phyloP scores from a whole-genome alignment of 2,329 filamentous ascomycete genomes.

The Aspergillus pseudoviridinutans region DNA sequence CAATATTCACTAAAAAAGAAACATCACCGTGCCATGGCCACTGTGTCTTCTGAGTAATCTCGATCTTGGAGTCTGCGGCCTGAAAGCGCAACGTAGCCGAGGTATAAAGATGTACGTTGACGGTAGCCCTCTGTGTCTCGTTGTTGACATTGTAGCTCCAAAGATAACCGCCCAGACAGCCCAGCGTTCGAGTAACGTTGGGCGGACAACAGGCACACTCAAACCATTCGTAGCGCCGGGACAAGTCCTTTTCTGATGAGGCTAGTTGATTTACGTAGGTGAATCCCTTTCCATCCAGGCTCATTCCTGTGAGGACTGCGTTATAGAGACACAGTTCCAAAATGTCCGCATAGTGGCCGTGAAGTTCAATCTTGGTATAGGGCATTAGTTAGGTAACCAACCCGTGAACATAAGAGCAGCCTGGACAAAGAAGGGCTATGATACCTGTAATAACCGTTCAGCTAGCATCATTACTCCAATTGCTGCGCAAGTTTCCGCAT shows the following conservation, averaged over 20 bases:
- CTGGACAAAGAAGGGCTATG: neutral
- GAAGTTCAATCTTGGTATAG: constrained; percentile 44
- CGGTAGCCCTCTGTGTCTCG: constrained; percentile 25
- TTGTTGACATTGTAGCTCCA: constrained; percentile 49
- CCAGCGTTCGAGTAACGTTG: constrained; percentile 55
- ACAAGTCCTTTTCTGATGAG: constrained; percentile 49
- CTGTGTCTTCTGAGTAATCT: constrained; percentile 47
- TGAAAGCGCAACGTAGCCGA: constrained; percentile 39
- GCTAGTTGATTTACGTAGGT: constrained; percentile 61
- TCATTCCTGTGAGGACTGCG: constrained; percentile 56
- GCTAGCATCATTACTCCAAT: constrained; percentile 61
- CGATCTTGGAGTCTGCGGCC: constrained; percentile 31
- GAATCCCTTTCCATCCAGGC: constrained; percentile 53
- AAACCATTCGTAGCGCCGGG: constrained; percentile 55
- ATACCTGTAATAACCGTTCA: constrained; percentile 41
- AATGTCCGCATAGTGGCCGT: constrained; percentile 53
- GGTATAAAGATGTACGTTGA: constrained; percentile 57
- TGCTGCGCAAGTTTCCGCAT: constrained; percentile 58
- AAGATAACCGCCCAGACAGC: constrained; percentile 43
- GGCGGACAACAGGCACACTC: constrained; percentile 59
- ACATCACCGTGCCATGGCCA: constrained; percentile 58
- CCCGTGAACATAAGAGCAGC: constrained; percentile 23
- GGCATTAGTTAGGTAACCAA: neutral
- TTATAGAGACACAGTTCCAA: constrained; percentile 62
- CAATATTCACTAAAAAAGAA: constrained; percentile 40